Percentiles rank a stretch among this genome's conserved stretches.
Conservation (phyloP, 345 rosid genomes). For the Salix udensis region DNA sequence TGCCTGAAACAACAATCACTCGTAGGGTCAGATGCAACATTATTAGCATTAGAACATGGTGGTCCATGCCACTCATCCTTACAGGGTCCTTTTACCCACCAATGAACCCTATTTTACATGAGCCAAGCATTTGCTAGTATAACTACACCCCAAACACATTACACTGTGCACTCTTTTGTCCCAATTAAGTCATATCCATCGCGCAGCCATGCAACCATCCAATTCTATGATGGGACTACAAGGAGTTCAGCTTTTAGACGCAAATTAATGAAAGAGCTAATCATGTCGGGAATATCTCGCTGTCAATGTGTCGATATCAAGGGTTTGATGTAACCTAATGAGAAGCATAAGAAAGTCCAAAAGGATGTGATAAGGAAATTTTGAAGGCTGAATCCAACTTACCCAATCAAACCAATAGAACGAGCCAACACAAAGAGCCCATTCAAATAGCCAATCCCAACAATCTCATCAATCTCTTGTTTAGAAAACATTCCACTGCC, state of each 20-base stretch:
- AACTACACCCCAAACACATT: not conserved
- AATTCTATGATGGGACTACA: not conserved
- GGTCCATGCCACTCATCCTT: not conserved
- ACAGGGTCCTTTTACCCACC: not conserved
- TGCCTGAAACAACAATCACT: slow-evolving; percentile 41
- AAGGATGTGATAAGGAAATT: slow-evolving; percentile 1
- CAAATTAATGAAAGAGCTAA: not conserved
- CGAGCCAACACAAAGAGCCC: slow-evolving; percentile 95
- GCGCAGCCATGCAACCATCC: not conserved
- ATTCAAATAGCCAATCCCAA: slow-evolving; percentile 79
- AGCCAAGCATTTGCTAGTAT: not conserved
- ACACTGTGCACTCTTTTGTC: not conserved
- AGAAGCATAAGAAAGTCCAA: slow-evolving; percentile 7
- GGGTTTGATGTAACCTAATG: not conserved
- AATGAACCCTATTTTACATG: not conserved
- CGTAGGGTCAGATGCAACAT: slow-evolving; percentile 5
- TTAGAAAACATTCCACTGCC: slow-evolving; percentile 91
- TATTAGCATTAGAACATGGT: not conserved
- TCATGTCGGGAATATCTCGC: not conserved
- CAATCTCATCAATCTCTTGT: slow-evolving; percentile 87
- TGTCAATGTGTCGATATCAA: slow-evolving; percentile 1
- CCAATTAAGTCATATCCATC: not conserved
- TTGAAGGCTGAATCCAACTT: slow-evolving; percentile 13
- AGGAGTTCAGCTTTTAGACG: not conserved
- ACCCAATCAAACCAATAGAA: slow-evolving; percentile 88